Conservation (phyloP, 768 basidiomycete species). For the Leucosporidium creatinivorum region DNA sequence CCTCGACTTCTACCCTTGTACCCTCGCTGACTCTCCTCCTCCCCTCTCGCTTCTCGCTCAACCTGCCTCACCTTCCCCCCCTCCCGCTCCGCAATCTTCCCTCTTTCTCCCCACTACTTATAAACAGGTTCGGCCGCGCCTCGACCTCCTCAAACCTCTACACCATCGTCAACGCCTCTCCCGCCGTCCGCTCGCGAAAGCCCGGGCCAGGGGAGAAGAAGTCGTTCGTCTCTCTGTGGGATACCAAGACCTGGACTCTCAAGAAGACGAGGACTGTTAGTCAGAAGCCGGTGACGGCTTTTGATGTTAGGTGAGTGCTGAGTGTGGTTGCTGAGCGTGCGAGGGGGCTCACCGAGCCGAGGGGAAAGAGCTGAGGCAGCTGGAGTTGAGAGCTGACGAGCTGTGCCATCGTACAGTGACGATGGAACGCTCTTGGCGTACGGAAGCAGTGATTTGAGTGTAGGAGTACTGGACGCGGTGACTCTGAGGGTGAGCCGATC, state of each 20-base stretch:
- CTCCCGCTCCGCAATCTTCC: background rate
- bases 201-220: constrained; percentile 45
- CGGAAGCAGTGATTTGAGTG: constrained; percentile 76
- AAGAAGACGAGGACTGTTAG: constrained; percentile 64
- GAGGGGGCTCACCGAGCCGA: background rate
- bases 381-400: background rate
- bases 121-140: constrained; percentile 50
- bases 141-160: constrained; percentile 55
- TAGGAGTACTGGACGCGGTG: constrained; percentile 72
- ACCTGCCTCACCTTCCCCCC: background rate
- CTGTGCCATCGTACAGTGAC: constrained; percentile 46
- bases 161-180: constrained; percentile 62
- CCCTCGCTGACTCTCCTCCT: background rate
- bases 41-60: too few relatives aligned
- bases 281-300: constrained; percentile 73
- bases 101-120: background rate
- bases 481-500: constrained; percentile 60
- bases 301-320: constrained; percentile 48
- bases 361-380: background rate
- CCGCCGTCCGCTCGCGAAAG: constrained; percentile 48
- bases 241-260: constrained; percentile 59
- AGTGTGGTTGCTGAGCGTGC: too few relatives aligned
- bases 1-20: background rate
- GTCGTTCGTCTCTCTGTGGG: constrained; percentile 49
- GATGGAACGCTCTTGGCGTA: constrained; percentile 77